Percentiles rank a stretch among this genome's conserved stretches.
These are phyloP conservation scores for Tephrocybe sp. DNA, from an alignment of 768 basidiomycete genomes.

Conservation along the genomic window DNA sequence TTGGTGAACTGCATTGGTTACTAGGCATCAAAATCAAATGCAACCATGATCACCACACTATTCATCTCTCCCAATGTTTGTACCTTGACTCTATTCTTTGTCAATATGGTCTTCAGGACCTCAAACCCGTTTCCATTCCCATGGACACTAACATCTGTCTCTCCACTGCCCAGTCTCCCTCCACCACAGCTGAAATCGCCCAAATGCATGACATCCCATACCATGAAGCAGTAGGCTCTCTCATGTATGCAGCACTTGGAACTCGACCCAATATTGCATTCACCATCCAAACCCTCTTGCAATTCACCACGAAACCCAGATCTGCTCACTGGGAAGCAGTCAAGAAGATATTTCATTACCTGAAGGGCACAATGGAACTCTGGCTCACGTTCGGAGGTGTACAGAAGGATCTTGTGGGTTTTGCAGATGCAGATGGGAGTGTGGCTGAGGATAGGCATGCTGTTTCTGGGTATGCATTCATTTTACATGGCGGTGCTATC, in stretches of 20 bases:
- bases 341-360: slow-evolving; percentile 2
- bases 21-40: slow-evolving; percentile 26
- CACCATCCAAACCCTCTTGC: neutral
- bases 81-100: slow-evolving; percentile 30
- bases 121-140: slow-evolving; percentile 23
- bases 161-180: slow-evolving; percentile 16
- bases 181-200: slow-evolving; percentile 15
- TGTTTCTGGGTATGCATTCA: slow-evolving; percentile 29
- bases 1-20: slow-evolving; percentile 28
- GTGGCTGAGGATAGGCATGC: slow-evolving; percentile 24
- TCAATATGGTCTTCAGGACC: slow-evolving; percentile 25
- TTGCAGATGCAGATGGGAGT: slow-evolving; percentile 23
- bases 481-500: slow-evolving; percentile 27
- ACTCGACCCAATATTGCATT: slow-evolving; percentile 24
- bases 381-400: slow-evolving; percentile 6
- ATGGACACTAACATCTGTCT: slow-evolving; percentile 16
- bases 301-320: neutral
- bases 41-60: slow-evolving; percentile 12
- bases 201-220: slow-evolving; percentile 24
- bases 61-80: slow-evolving; percentile 26
- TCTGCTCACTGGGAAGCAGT: slow-evolving; percentile 1
- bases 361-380: neutral
- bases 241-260: slow-evolving; percentile 22
- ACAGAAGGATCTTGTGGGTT: slow-evolving; percentile 18
- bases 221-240: slow-evolving; percentile 21